A percentile compares a stretch with the other conserved stretches of the same genome.
Conservation (phyloP, 352 stramenopile species). For the Globisporangium acanthophoron region DNA sequence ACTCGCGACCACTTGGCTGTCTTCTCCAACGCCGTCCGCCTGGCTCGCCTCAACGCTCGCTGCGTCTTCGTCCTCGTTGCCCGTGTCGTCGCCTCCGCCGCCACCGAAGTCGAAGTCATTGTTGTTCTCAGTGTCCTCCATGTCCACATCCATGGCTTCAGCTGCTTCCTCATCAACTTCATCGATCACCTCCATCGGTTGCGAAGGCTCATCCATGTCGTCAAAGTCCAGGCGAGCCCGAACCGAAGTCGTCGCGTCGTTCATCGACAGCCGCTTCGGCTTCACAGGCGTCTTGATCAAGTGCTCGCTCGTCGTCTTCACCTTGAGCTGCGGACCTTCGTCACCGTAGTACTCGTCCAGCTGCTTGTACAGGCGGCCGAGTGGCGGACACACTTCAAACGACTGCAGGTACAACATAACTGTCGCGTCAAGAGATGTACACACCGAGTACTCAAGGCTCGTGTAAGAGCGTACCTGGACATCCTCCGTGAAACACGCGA, state of each 20-base stretch:
- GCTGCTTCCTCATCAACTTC: constrained; percentile 21
- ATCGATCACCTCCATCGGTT: constrained; percentile 18
- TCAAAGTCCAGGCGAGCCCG: constrained; percentile 15
- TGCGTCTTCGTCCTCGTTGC: constrained; percentile 9
- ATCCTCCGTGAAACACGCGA: constrained; percentile 51
- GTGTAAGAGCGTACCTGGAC: constrained; percentile 25
- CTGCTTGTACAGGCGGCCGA: constrained; percentile 70
- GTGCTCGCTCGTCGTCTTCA: constrained; percentile 54
- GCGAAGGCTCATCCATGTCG: constrained; percentile 11
- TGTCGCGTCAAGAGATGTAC: background rate
- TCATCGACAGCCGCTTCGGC: constrained; percentile 8
- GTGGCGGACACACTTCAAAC: constrained; percentile 55
- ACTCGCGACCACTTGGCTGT: constrained; percentile 1
- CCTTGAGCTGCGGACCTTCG: constrained; percentile 36
- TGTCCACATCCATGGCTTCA: constrained; percentile 26
- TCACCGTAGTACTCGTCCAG: constrained; percentile 62
- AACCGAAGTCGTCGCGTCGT: constrained; percentile 1
- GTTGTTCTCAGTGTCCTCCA: constrained; percentile 24
- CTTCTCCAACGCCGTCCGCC: constrained; percentile 25
- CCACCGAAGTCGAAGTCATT: constrained; percentile 14
- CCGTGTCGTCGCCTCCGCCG: constrained; percentile 7
- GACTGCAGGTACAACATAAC: constrained; percentile 8
- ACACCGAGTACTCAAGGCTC: background rate
- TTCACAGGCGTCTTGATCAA: constrained; percentile 54
- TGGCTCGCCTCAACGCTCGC: constrained; percentile 15